These are phyloP conservation scores for Talaromyces pinophilus DNA, from an alignment of 2,329 filamentous ascomycete genomes.

Conservation along the genomic window DNA sequence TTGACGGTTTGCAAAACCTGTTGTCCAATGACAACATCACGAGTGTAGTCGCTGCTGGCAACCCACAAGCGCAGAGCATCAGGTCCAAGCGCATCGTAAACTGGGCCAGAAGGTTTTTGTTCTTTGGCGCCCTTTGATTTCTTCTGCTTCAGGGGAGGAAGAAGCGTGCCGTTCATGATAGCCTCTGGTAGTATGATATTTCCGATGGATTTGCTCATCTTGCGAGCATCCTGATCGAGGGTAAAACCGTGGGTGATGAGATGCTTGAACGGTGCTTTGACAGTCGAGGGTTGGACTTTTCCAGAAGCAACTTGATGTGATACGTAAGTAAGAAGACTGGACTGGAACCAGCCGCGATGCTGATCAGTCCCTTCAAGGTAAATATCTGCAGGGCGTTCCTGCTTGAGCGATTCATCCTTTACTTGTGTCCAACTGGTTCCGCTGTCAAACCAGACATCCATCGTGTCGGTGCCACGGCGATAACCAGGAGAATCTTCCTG, in stretches of 20 bases:
- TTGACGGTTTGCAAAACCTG: constrained; percentile 76
- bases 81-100: constrained; percentile 73
- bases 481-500: constrained; percentile 52
- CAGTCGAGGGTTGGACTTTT: constrained; percentile 27
- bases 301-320: constrained; percentile 54
- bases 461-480: constrained; percentile 83
- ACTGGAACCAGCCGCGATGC: constrained; percentile 98
- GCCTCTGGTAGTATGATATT: constrained; percentile 80
- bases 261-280: constrained; percentile 73
- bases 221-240: constrained; percentile 83
- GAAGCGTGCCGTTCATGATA: constrained; percentile 79
- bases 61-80: constrained; percentile 90
- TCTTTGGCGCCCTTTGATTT: constrained; percentile 55
- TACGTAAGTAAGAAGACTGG: constrained; percentile 83
- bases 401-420: constrained; percentile 34
- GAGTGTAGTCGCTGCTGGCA: constrained; percentile 87
- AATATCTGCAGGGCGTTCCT: constrained; percentile 65
- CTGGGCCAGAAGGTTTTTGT: constrained; percentile 37
- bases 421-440: constrained; percentile 82
- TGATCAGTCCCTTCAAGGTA: constrained; percentile 95
- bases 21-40: constrained; percentile 79
- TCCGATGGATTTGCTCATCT: constrained; percentile 97
- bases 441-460: constrained; percentile 99
- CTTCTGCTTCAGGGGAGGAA: constrained; percentile 68
- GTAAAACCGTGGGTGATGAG: constrained; percentile 97